Conservation (phyloP, 2,329 filamentous ascomycete species). For the Pyrenochaeta sp. region DNA sequence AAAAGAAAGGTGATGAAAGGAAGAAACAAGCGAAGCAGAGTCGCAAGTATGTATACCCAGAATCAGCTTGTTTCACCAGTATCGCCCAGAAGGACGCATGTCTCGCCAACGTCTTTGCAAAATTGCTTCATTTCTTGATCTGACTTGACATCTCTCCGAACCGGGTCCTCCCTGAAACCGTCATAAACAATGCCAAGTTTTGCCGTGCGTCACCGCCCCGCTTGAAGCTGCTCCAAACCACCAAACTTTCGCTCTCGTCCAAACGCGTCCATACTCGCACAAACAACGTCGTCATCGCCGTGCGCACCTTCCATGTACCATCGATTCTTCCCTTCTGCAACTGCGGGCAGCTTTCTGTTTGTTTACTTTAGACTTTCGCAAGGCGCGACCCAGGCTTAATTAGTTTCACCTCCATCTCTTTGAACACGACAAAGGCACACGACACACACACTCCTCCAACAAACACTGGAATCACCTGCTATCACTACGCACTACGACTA, state of each 20-base stretch:
- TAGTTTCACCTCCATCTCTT: neutral
- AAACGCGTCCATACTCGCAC: slow-evolving; percentile 32
- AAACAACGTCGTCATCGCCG: slow-evolving; percentile 21
- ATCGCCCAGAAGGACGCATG: too few relatives aligned
- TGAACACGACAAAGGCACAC: slow-evolving; percentile 15
- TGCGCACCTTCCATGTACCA: slow-evolving; percentile 16
- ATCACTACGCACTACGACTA: too few relatives aligned
- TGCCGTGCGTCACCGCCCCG: slow-evolving; percentile 34
- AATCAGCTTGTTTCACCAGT: too few relatives aligned
- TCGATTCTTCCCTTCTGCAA: slow-evolving; percentile 26
- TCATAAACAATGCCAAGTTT: slow-evolving; percentile 32
- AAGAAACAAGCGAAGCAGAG: too few relatives aligned
- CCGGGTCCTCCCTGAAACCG: neutral
- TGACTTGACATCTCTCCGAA: neutral
- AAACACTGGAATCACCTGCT: neutral
- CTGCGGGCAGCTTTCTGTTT: slow-evolving; percentile 38
- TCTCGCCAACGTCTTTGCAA: too few relatives aligned
- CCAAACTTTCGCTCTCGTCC: slow-evolving; percentile 42
- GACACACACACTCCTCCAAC: slow-evolving; percentile 1
- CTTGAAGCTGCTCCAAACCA: slow-evolving; percentile 26
- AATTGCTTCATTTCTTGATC: too few relatives aligned
- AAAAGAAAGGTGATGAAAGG: too few relatives aligned
- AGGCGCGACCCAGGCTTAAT: slow-evolving; percentile 12
- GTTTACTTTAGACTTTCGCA: slow-evolving; percentile 19
- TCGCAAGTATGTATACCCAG: too few relatives aligned